Conservation (phyloP, 495 filamentous ascomycete genomes). For the Astrocystis sublimbata region DNA sequence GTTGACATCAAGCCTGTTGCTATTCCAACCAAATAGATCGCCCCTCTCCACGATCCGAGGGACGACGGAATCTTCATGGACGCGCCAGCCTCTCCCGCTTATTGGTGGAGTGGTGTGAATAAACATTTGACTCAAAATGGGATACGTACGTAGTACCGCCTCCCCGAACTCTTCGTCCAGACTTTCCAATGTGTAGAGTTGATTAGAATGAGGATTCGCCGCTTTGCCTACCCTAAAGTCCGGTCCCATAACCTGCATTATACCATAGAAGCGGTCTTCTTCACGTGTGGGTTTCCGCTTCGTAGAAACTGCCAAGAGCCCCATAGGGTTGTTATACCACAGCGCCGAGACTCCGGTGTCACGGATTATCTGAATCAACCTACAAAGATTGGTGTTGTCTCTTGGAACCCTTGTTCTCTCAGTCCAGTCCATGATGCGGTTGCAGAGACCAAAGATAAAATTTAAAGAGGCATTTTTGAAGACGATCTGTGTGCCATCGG, state of each 20-base stretch:
- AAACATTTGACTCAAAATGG: slow-evolving; percentile 19
- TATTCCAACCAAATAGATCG: not conserved
- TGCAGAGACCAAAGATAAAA: slow-evolving; percentile 7
- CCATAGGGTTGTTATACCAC: slow-evolving; percentile 19
- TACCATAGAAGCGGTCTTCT: slow-evolving; percentile 7
- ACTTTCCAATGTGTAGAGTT: slow-evolving; percentile 9
- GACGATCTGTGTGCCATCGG: not conserved
- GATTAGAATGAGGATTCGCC: slow-evolving; percentile 8
- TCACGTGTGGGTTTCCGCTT: slow-evolving; percentile 8
- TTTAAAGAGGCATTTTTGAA: slow-evolving; percentile 5
- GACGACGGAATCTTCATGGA: not conserved
- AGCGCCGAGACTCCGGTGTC: slow-evolving; percentile 14
- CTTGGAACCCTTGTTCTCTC: slow-evolving; percentile 11
- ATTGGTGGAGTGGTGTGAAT: slow-evolving; percentile 3
- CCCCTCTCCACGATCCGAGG: not conserved
- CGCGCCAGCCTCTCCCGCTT: not conserved
- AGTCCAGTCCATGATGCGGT: slow-evolving; percentile 14
- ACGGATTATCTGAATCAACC: slow-evolving; percentile 13
- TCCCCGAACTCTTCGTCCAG: slow-evolving; percentile 17
- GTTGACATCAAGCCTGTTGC: not conserved
- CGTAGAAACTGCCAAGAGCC: slow-evolving; percentile 15
- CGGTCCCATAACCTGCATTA: slow-evolving; percentile 11
- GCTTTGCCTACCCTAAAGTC: slow-evolving; percentile 9
- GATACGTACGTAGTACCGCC: slow-evolving; percentile 7
- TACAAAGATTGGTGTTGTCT: slow-evolving; percentile 6